Percentiles rank a stretch among this genome's conserved stretches.
These are phyloP conservation scores for Talaromyces sp. DNA, from an alignment of 2,329 filamentous ascomycete genomes.

Conservation along the genomic window DNA sequence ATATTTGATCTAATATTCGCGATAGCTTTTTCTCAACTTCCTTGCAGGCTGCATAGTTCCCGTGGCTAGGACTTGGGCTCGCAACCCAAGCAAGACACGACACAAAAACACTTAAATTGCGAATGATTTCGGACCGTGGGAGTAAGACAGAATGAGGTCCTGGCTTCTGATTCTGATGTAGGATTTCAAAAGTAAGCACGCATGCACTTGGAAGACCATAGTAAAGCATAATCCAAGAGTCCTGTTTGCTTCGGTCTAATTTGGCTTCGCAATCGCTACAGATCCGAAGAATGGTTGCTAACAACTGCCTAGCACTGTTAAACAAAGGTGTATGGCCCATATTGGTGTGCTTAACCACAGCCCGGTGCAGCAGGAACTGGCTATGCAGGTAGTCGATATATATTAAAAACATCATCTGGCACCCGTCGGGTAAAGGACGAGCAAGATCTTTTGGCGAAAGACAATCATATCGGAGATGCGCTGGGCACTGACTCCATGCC, in stretches of 20 bases:
- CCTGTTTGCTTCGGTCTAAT: conserved; percentile 33
- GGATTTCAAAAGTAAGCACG: conserved; percentile 29
- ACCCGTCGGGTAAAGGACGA: conserved; percentile 17
- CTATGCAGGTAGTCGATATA: conserved; percentile 38
- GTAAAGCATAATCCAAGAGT: conserved; percentile 33
- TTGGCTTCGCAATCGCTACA: conserved; percentile 27
- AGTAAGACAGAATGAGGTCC: conserved; percentile 21
- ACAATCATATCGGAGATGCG: conserved; percentile 22
- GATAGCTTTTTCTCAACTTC: conserved; percentile 37
- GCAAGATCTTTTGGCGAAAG: conserved; percentile 19
- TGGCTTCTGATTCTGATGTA: conserved; percentile 30
- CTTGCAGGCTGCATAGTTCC: conserved; percentile 36
- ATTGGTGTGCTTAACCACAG: conserved; percentile 32
- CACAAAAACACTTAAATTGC: conserved; percentile 23
- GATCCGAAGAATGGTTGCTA: conserved; percentile 32
- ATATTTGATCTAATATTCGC: conserved; percentile 34
- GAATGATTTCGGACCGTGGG: conserved; percentile 26
- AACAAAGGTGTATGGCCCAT: conserved; percentile 32
- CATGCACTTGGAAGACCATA: conserved; percentile 30
- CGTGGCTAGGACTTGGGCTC: conserved; percentile 31
- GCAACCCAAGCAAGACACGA: conserved; percentile 32
- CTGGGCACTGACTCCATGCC: conserved; percentile 22
- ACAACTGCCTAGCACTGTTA: conserved; percentile 30
- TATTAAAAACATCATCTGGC: conserved; percentile 22
- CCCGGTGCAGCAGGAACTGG: conserved; percentile 34